These are phyloP conservation scores for Gaeumannomyces tritici DNA, from an alignment of 2,329 filamentous ascomycete species.

Conservation along the genomic window DNA sequence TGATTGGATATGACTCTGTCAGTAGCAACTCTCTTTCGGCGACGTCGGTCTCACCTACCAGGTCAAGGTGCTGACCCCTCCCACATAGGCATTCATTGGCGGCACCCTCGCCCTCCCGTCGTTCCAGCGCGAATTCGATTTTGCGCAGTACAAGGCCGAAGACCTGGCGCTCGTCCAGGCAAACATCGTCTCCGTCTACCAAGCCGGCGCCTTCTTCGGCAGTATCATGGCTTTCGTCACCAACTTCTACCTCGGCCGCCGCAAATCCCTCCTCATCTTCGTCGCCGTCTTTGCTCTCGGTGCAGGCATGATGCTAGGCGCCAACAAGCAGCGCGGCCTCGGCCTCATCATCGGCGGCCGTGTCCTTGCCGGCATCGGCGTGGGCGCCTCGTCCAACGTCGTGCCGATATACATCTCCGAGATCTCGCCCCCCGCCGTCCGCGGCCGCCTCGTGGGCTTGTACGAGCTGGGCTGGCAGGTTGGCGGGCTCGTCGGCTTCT, in stretches of 20 bases:
- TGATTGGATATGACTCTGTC: constrained; percentile 53
- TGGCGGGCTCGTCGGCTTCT: constrained; percentile 54
- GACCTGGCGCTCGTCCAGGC: constrained; percentile 52
- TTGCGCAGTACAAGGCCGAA: constrained; percentile 35
- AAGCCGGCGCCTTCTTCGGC: constrained; percentile 78
- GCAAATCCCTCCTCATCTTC: constrained; percentile 53
- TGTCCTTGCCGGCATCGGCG: constrained; percentile 53
- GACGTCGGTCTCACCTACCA: background rate
- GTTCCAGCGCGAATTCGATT: constrained; percentile 59
- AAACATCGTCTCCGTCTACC: constrained; percentile 75
- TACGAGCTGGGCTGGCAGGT: constrained; percentile 59
- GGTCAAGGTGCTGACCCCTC: background rate
- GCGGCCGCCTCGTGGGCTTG: constrained; percentile 55
- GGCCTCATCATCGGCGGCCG: constrained; percentile 53
- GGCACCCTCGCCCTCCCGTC: constrained; percentile 63
- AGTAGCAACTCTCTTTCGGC: too few relatives aligned
- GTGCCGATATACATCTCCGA: constrained; percentile 55
- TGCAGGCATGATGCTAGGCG: constrained; percentile 63
- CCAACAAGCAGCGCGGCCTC: constrained; percentile 50
- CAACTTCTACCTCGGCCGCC: constrained; percentile 58
- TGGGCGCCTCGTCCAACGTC: constrained; percentile 54
- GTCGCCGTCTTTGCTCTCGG: constrained; percentile 58
- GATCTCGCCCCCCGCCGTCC: constrained; percentile 50
- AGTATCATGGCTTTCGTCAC: constrained; percentile 58
- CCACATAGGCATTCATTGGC: constrained; percentile 55